Evolutionary conservation across 192 early-diverging fungal species (phyloP).

Genomic region (Podila horticola): DNA sequence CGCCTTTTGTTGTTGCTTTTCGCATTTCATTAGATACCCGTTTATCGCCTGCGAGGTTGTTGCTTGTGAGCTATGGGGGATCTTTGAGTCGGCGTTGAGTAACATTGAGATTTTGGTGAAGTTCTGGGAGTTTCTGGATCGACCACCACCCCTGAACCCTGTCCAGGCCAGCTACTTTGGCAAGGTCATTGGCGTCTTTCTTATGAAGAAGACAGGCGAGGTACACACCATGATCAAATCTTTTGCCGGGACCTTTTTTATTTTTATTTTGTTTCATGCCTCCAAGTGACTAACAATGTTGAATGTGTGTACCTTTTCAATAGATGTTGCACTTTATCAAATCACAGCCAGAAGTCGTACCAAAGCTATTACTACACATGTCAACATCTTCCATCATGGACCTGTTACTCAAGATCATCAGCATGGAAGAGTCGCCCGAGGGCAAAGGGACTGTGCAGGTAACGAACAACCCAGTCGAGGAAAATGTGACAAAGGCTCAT

Average conservation of each 20-base stretch:
- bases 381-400: constrained; percentile 90
- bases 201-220: constrained; percentile 90
- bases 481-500: not conserved
- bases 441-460: constrained; percentile 88
- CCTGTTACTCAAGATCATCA: constrained; percentile 91
- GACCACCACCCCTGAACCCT: constrained; percentile 75
- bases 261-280: too few relatives aligned
- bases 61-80: constrained; percentile 80
- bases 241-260: not conserved
- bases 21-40: constrained; percentile 70
- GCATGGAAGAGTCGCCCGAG: constrained; percentile 89
- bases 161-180: constrained; percentile 91
- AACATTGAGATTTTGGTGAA: constrained; percentile 79
- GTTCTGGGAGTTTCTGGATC: constrained; percentile 90
- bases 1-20: not conserved
- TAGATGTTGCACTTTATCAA: constrained; percentile 90
- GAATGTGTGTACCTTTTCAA: too few relatives aligned
- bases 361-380: constrained; percentile 85
- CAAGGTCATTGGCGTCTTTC: constrained; percentile 88
- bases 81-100: constrained; percentile 78
- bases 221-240: constrained; percentile 42
- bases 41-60: constrained; percentile 84
- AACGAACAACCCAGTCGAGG: not conserved
- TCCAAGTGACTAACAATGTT: not conserved
- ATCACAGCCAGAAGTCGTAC: constrained; percentile 77